phyloP scores from a whole-genome alignment of 371 early-diverging fungal genomes.

The Mucor irregularis region DNA sequence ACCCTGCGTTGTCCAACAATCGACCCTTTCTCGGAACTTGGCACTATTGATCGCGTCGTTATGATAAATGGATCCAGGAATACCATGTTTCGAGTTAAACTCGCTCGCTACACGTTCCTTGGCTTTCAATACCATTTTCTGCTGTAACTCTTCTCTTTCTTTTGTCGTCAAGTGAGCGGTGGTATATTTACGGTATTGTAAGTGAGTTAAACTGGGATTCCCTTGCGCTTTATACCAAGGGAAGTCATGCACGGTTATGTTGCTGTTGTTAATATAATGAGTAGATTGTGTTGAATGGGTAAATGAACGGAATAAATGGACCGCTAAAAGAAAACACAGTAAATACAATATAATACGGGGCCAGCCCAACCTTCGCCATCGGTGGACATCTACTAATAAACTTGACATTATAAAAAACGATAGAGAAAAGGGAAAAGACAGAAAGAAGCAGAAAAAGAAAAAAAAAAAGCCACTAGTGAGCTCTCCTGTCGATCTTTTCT shows the following conservation, averaged over 20 bases:
- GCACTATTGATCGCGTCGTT: background rate
- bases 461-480: background rate
- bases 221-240: conserved; percentile 14
- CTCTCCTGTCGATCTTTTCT: background rate
- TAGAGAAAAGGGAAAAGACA: background rate
- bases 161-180: conserved; percentile 7
- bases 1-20: conserved; percentile 35
- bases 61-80: conserved; percentile 21
- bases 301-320: conserved; percentile 12
- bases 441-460: background rate
- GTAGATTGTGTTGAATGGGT: background rate
- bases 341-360: conserved; percentile 11
- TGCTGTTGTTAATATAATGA: background rate
- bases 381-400: conserved; percentile 5
- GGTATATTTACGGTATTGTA: conserved; percentile 5
- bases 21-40: conserved; percentile 18
- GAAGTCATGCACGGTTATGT: background rate
- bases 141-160: conserved; percentile 10
- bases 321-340: background rate
- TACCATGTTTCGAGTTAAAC: conserved; percentile 11
- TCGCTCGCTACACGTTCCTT: background rate
- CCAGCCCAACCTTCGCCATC: conserved; percentile 17
- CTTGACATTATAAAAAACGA: background rate
- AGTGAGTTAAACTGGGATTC: background rate
- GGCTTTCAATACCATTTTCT: conserved; percentile 4